Evolutionary conservation across 768 basidiomycete genomes (phyloP), one percentile per base, ranked within the genome.

Genomic region (Leccinum olivaceopallidum): DNA sequence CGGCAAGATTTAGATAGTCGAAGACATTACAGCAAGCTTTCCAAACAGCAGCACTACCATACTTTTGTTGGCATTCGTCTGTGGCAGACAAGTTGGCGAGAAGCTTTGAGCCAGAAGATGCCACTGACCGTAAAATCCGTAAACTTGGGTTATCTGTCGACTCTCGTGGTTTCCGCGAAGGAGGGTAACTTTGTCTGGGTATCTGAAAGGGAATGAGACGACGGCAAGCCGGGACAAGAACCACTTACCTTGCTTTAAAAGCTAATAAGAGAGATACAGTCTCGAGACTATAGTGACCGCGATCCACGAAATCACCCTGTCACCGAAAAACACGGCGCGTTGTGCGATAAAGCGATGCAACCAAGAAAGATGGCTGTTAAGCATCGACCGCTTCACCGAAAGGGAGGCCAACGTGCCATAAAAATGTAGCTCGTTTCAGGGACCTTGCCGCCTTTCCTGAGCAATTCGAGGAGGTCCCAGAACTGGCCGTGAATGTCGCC

Each of bases 41-140:
- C 96, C 96, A 98, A 24, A 98, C 94, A 2, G 89, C 86, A 6
- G 96, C 87, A 62, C 88, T 94, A 42, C 96, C 96, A 73, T 98
- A 98, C 74, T 98, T 98, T 75, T 94, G 94, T 75, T 97, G 95
- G 69, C 96, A 98, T 76, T 98, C 96, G 71, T 97, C 95, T 92
- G 63, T 36, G 26, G 18, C 20, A 55, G 47, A 20, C 61, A 12
- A 49, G 52, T 48, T 32, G 24, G 42, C 2, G 10, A 8, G 20
- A 20, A 26, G 22, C 20, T 26, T 39, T 1, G 16, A 39, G n/a
- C 18, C 32, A 10, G 5, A n/a, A 6, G 53, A 39, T 13, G 30
- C 47, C 9, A 37, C 60, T 16, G 9, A 95, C 95, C 95, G 71
- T 97, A 98, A 74, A 97, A 98, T n/a, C 95, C 96, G 61, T 98